Base-by-base conservation (phyloP, 2,329 filamentous ascomycete genomes). In the Madurella fahalii region DNA sequence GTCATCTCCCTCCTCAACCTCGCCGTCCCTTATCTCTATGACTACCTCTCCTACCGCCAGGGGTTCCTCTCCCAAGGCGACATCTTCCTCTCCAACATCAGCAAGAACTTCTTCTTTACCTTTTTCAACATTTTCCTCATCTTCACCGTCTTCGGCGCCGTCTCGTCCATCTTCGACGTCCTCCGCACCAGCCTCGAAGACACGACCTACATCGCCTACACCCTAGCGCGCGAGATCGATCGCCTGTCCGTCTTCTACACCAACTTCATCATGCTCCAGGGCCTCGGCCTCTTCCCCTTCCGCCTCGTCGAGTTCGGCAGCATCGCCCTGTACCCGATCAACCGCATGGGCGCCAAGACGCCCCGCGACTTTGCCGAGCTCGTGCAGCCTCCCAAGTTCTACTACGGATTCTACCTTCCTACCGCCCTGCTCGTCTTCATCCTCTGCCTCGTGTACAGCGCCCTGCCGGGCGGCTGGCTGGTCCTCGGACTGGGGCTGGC, bases 61-160 rank as follows among this genome's bases (percentile, higher is more conserved):
- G 94, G 94, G 47, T 95, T 95, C 85, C 90, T 96, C 49, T 97
- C 94, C 0, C 89, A 91, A 63, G 90, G 90, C 43, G 94, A 99
- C 58, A 86, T 99, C 18, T 94, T 97, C 70, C 79, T 99, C 7
- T 97, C 94, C 0, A 80, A 95, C 43, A 93, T 99, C 61, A 96
- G 90, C 51, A 99, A 99, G 75, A 99, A 97, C 71, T 99, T 97
- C 74, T 96, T 97, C 78, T 99, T 99, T 69, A 92, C 89, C 9
- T 99, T 99, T 72, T 97, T 99, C 82, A 99, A 99, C 72, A 90
- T 97, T 54, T 99, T 99, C 72, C 82, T 97, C 48, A 83, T 97
- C 43, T 96, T 97, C 69, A 95, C 93, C 1, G 81, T 94, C 25
- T 89, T 95, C 44, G 89, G 88, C 51, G 90, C 91, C 4, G 90